Evolutionary conservation across 2,329 filamentous ascomycete species (phyloP).

Genomic region (Lachnellula hyalina): DNA sequence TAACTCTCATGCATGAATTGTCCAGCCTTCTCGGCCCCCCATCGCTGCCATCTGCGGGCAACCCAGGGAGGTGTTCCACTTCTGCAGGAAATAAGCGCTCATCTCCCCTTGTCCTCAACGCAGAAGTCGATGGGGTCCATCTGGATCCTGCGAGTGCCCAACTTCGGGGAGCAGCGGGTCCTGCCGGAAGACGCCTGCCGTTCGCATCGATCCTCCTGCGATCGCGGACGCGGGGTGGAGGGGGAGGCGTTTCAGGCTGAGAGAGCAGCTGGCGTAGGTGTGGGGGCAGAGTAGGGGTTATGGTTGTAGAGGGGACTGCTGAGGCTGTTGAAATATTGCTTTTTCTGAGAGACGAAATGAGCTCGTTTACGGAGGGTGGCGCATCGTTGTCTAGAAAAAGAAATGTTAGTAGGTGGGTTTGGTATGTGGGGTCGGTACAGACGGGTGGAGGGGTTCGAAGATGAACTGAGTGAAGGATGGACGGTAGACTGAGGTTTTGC

Average conservation of each 20-base stretch:
- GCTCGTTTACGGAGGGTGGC: conserved; percentile 49
- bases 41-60: conserved; percentile 23
- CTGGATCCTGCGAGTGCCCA: conserved; percentile 41
- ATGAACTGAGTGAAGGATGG: conserved; percentile 43
- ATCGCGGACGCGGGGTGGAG: conserved; percentile 37
- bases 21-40: conserved; percentile 34
- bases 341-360: conserved; percentile 52
- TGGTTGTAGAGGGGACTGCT: conserved; percentile 7
- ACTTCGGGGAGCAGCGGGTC: conserved; percentile 54
- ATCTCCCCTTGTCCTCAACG: conserved; percentile 7
- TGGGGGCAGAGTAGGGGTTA: conserved; percentile 47
- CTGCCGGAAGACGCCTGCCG: conserved; percentile 50
- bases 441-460: conserved; percentile 29
- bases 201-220: conserved; percentile 40
- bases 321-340: conserved; percentile 31
- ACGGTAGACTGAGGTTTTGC: conserved; percentile 55
- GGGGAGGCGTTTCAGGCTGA: conserved; percentile 51
- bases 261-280: conserved; percentile 54
- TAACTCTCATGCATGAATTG: conserved; percentile 44
- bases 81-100: conserved; percentile 28
- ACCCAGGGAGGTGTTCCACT: conserved; percentile 34
- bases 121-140: conserved; percentile 18
- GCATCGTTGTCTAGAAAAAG: conserved; percentile 26
- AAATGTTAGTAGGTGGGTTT: conserved; percentile 6
- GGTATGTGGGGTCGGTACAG: conserved; percentile 4